Percentiles rank a stretch among this genome's conserved stretches.
These are phyloP conservation scores for Starmera stellimalicola DNA, from an alignment of 1,139 yeast species.

Conservation along the genomic window DNA sequence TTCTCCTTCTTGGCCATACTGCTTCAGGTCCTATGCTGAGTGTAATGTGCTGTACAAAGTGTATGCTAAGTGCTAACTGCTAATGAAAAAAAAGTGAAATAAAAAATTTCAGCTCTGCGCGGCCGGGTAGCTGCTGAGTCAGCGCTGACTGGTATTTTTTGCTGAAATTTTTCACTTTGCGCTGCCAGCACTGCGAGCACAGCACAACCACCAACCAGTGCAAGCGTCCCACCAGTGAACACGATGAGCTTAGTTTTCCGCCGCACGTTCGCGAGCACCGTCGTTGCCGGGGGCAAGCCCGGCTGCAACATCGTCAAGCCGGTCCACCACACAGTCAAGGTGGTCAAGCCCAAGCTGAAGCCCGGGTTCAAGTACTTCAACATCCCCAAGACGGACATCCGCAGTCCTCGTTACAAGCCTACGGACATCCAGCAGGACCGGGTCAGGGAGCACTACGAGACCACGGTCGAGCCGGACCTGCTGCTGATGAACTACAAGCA, in stretches of 20 bases:
- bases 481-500: constrained; percentile 72
- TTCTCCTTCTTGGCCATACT: constrained; percentile 53
- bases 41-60: background rate
- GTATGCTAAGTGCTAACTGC: background rate
- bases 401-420: constrained; percentile 73
- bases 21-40: no score
- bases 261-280: constrained; percentile 12
- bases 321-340: constrained; percentile 79
- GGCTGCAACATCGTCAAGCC: constrained; percentile 81
- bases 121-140: no score
- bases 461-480: constrained; percentile 67
- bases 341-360: constrained; percentile 60
- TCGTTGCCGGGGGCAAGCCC: constrained; percentile 34
- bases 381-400: constrained; percentile 57
- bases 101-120: constrained; percentile 2
- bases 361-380: constrained; percentile 63
- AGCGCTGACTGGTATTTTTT: no score
- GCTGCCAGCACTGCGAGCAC: background rate
- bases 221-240: background rate
- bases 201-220: background rate
- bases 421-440: constrained; percentile 68
- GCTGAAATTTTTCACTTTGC: no score
- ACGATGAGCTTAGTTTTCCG: background rate
- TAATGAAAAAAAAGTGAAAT: background rate
- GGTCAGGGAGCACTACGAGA: constrained; percentile 65